Evolutionary conservation across 2,329 filamentous ascomycete genomes (phyloP).

Genomic region (Pestalotiopsis sp.): DNA sequence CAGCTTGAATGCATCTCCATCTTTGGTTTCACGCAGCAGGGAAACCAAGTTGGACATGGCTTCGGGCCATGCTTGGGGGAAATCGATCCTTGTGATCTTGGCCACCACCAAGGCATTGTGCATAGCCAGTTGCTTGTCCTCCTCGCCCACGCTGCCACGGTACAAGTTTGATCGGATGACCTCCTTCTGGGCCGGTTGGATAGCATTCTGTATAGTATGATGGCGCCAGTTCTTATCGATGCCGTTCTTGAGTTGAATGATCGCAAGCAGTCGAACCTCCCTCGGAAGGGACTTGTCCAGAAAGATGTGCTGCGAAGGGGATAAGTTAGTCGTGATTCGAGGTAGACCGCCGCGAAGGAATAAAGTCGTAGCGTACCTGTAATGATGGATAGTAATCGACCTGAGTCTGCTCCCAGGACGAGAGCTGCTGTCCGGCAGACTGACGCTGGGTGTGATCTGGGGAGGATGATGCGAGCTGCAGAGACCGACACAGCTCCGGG

Average conservation of each 20-base stretch:
- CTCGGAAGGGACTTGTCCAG: conserved; percentile 75
- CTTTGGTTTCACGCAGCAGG: conserved; percentile 59
- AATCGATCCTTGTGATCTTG: conserved; percentile 88
- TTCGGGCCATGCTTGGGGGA: conserved; percentile 79
- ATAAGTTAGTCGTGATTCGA: neutral
- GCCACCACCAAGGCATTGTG: conserved; percentile 87
- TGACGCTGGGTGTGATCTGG: conserved; percentile 64
- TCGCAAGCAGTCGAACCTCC: conserved; percentile 81
- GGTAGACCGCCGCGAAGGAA: neutral
- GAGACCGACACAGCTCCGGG: conserved; percentile 62
- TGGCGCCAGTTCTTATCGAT: conserved; percentile 90
- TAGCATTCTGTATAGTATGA: conserved; percentile 62
- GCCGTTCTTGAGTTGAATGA: conserved; percentile 95
- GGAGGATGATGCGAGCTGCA: conserved; percentile 64
- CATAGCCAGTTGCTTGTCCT: conserved; percentile 72
- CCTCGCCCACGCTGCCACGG: conserved; percentile 75
- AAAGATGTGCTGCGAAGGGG: conserved; percentile 65
- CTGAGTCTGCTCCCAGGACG: conserved; percentile 65
- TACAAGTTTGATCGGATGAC: conserved; percentile 75
- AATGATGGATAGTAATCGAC: conserved; percentile 66
- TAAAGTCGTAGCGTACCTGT: conserved; percentile 50
- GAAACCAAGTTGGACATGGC: conserved; percentile 61
- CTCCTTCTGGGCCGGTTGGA: conserved; percentile 73
- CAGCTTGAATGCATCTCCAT: conserved; percentile 65
- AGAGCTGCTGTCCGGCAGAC: conserved; percentile 68